Evolutionary conservation across 345 rosid genomes (phyloP).

Genomic region (Angophora floribunda): DNA sequence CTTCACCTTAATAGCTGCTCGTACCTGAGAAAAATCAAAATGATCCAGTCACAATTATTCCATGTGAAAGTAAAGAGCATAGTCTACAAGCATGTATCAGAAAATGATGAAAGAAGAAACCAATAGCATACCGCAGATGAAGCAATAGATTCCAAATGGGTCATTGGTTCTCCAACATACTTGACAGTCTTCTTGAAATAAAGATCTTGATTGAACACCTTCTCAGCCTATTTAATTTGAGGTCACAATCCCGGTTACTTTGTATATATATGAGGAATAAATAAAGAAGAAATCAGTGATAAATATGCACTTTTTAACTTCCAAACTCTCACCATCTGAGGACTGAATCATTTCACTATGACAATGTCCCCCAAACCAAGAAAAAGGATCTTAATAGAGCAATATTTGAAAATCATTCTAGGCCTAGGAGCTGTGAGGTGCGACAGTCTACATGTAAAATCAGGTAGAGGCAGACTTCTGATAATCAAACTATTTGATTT

Average conservation of each 20-base stretch:
- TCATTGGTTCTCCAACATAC: constrained; percentile 95
- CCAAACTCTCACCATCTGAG: background rate
- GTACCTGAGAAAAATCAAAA: constrained; percentile 40
- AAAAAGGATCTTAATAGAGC: background rate
- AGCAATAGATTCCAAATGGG: constrained; percentile 92
- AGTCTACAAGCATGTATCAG: background rate
- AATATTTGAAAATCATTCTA: background rate
- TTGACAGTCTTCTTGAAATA: constrained; percentile 92
- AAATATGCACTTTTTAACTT: background rate
- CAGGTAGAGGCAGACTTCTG: background rate
- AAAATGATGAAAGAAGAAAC: background rate
- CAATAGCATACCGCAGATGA: constrained; percentile 72
- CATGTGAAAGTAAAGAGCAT: background rate
- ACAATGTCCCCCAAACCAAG: background rate
- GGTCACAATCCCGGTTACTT: background rate
- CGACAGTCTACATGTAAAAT: background rate
- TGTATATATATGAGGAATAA: background rate
- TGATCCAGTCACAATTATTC: background rate
- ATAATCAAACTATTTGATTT: background rate
- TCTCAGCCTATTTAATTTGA: constrained; percentile 58
- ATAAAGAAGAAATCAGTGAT: background rate
- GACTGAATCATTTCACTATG: background rate
- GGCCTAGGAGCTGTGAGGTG: background rate
- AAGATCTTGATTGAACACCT: constrained; percentile 91
- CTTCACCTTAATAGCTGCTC: constrained; percentile 98